Conservation (phyloP, 1,284 basidiomycete genomes). For the Puccinia polysora region DNA sequence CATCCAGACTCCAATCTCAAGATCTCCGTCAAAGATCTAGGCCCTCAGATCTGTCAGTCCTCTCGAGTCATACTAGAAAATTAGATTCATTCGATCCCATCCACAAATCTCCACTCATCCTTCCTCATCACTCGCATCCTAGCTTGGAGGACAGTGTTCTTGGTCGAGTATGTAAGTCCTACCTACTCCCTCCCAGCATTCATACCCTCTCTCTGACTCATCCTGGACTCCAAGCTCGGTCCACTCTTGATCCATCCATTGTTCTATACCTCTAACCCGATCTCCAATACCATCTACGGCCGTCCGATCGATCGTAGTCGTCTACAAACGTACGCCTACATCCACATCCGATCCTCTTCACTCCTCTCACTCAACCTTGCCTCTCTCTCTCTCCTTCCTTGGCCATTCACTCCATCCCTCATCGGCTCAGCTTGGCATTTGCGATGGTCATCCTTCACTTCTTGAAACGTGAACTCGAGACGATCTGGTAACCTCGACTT, state of each 20-base stretch:
- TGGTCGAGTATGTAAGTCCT: slow-evolving; percentile 40
- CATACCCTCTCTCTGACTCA: neutral
- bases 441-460: slow-evolving; percentile 79
- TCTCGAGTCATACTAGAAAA: too few species aligned
- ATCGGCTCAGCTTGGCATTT: slow-evolving; percentile 64
- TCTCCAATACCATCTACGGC: slow-evolving; percentile 61
- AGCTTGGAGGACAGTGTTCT: slow-evolving; percentile 44
- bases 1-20: too few species aligned
- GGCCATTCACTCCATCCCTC: neutral
- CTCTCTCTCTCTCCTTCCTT: neutral
- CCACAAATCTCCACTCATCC: too few species aligned
- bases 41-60: too few species aligned
- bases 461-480: slow-evolving; percentile 86
- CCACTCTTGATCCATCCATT: slow-evolving; percentile 87
- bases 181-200: too few species aligned
- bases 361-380: too few species aligned
- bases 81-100: too few species aligned
- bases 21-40: too few species aligned
- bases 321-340: slow-evolving; percentile 72
- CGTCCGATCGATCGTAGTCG: slow-evolving; percentile 65
- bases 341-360: too few species aligned
- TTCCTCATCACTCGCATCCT: too few species aligned
- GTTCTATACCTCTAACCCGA: slow-evolving; percentile 67
- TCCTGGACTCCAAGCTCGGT: slow-evolving; percentile 61
- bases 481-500: slow-evolving; percentile 73